These are phyloP conservation scores for Pulveroboletus sp. DNA, from an alignment of 768 basidiomycete genomes.

Conservation along the genomic window DNA sequence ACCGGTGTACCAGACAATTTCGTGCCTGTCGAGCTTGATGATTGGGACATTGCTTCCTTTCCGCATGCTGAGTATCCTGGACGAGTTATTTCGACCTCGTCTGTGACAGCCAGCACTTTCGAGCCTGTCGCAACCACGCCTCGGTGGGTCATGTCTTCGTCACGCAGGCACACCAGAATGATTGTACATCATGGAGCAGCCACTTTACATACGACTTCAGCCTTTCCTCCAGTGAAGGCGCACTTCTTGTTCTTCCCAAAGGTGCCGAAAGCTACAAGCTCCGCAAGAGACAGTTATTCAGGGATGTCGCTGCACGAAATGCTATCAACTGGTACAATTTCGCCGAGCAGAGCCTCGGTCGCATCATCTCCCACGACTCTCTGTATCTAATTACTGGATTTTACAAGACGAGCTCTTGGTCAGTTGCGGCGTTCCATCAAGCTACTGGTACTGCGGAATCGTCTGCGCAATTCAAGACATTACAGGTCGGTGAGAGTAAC, in stretches of 20 bases:
- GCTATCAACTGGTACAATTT: conserved; percentile 28
- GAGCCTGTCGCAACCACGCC: neutral
- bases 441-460: neutral
- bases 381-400: conserved; percentile 28
- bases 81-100: conserved; percentile 10
- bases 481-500: neutral
- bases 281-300: conserved; percentile 16
- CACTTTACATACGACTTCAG: conserved; percentile 8
- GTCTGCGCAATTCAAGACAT: conserved; percentile 16
- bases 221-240: conserved; percentile 23
- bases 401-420: conserved; percentile 23
- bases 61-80: conserved; percentile 10
- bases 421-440: conserved; percentile 19
- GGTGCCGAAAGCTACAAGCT: conserved; percentile 24
- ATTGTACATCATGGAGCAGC: neutral
- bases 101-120: conserved; percentile 4
- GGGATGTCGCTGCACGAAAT: conserved; percentile 18
- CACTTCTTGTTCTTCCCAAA: conserved; percentile 30
- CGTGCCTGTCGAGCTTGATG: conserved; percentile 12
- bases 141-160: neutral
- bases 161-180: neutral
- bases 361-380: conserved; percentile 17
- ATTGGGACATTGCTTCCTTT: conserved; percentile 3
- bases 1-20: conserved; percentile 27
- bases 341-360: conserved; percentile 13